A percentile compares a stretch with the other conserved stretches of the same genome.
Conservation (phyloP, 768 basidiomycete genomes). For the Leccinum variicolor region DNA sequence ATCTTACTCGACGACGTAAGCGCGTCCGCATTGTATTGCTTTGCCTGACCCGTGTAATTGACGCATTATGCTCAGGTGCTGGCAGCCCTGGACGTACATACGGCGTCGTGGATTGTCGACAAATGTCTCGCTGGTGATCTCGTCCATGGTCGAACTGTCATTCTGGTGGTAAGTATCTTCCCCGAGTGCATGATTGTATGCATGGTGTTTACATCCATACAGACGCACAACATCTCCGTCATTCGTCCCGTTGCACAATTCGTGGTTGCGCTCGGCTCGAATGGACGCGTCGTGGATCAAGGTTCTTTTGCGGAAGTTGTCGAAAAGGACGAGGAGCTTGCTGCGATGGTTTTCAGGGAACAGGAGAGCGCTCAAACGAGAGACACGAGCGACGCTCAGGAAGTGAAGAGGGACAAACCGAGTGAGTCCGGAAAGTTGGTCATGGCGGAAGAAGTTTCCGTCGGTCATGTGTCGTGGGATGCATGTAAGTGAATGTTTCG, state of each 20-base stretch:
- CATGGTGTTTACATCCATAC: not conserved
- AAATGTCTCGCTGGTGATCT: not conserved
- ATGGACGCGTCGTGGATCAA: not conserved
- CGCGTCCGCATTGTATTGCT: not conserved
- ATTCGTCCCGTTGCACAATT: not conserved
- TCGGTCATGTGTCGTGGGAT: constrained; percentile 1
- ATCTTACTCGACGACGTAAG: not conserved
- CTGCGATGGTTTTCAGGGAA: not conserved
- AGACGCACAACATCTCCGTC: not conserved
- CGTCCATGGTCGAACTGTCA: not conserved
- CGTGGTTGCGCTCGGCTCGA: not conserved
- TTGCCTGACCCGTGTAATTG: not conserved
- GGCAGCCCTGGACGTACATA: constrained; percentile 2
- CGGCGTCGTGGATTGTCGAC: constrained; percentile 1
- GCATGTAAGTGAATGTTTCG: not conserved
- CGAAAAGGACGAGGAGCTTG: not conserved
- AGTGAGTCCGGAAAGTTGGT: not conserved
- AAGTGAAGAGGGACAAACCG: not conserved
- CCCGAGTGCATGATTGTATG: not conserved
- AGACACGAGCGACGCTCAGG: not conserved
- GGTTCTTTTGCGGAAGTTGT: not conserved
- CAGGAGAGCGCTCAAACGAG: not conserved
- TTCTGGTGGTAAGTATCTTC: constrained; percentile 1
- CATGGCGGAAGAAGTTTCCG: not conserved
- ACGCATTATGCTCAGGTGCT: not conserved